Percentiles rank a stretch among this genome's conserved stretches.
Evolutionary conservation across 2,329 filamentous ascomycete genomes (phyloP).

Genomic region (Trichoderma atroviride): DNA sequence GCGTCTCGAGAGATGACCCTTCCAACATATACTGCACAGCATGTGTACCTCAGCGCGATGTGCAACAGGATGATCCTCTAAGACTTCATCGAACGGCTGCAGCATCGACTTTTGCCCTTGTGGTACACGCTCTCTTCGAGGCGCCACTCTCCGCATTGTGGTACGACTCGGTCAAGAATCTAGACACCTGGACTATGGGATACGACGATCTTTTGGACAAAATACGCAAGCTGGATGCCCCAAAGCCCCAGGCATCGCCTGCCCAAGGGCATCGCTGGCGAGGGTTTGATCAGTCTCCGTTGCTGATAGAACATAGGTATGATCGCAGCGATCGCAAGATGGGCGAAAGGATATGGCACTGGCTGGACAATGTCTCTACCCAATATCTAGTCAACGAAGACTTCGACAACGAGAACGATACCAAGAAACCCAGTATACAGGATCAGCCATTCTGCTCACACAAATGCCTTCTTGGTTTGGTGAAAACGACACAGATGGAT

Average conservation of each 20-base stretch:
- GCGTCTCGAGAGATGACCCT: constrained; percentile 38
- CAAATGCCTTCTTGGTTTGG: constrained; percentile 35
- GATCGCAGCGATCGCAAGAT: not conserved
- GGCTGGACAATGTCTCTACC: constrained; percentile 4
- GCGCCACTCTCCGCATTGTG: constrained; percentile 36
- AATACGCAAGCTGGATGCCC: constrained; percentile 33
- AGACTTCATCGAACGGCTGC: constrained; percentile 43
- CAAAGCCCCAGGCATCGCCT: constrained; percentile 29
- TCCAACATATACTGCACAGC: constrained; percentile 40
- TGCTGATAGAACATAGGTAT: not conserved
- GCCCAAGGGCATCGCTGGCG: constrained; percentile 37
- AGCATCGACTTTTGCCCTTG: constrained; percentile 44
- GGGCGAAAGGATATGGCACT: not conserved
- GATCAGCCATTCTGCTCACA: constrained; percentile 37
- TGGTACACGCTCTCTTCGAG: constrained; percentile 39
- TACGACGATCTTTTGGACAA: constrained; percentile 37
- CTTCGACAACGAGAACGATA: not conserved
- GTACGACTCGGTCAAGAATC: constrained; percentile 36
- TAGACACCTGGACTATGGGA: constrained; percentile 42
- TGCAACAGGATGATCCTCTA: constrained; percentile 38
- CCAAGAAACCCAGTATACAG: not conserved
- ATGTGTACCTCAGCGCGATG: constrained; percentile 40
- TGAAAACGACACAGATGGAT: constrained; percentile 33
- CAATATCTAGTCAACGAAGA: not conserved
- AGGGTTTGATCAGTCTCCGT: constrained; percentile 30